A percentile compares a stretch with the other conserved stretches of the same genome.
Evolutionary conservation across 1,139 yeast genomes (phyloP).

Genomic region (Lodderomyces margitis): DNA sequence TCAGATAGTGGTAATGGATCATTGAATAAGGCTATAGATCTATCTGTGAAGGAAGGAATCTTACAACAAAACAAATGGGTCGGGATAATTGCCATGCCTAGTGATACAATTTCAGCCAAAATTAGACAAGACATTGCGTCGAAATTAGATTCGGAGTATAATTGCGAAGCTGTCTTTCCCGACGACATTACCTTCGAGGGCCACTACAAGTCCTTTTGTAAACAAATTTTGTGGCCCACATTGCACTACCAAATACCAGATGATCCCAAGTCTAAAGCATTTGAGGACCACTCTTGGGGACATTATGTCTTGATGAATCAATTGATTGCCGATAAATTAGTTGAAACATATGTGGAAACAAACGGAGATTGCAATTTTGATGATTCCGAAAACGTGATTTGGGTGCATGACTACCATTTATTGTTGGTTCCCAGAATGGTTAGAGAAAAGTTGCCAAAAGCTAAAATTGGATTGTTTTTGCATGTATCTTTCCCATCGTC

Average conservation of each 20-base stretch:
- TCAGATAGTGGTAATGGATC: slow-evolving; percentile 87
- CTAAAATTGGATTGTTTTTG: slow-evolving; percentile 86
- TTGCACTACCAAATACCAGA: slow-evolving; percentile 96
- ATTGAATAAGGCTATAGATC: slow-evolving; percentile 75
- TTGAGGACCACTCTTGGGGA: slow-evolving; percentile 94
- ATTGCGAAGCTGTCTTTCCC: slow-evolving; percentile 67
- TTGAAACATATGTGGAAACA: slow-evolving; percentile 55
- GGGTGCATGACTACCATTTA: slow-evolving; percentile 95
- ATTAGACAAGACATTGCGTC: slow-evolving; percentile 51
- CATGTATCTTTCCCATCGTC: slow-evolving; percentile 96
- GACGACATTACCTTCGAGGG: slow-evolving; percentile 82
- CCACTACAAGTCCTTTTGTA: slow-evolving; percentile 86
- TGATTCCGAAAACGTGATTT: slow-evolving; percentile 53
- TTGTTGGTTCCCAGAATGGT: slow-evolving; percentile 85
- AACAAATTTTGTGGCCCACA: slow-evolving; percentile 95
- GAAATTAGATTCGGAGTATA: slow-evolving; percentile 44
- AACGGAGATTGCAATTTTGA: slow-evolving; percentile 45
- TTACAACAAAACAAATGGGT: slow-evolving; percentile 65
- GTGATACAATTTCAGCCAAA: slow-evolving; percentile 66
- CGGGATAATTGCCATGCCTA: slow-evolving; percentile 89
- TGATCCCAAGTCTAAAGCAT: slow-evolving; percentile 88
- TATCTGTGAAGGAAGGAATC: slow-evolving; percentile 52
- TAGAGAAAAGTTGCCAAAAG: slow-evolving; percentile 70
- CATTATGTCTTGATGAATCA: slow-evolving; percentile 76
- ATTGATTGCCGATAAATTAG: slow-evolving; percentile 73